Conservation (phyloP, 208 protist species). For the Leishmania aethiopica region DNA sequence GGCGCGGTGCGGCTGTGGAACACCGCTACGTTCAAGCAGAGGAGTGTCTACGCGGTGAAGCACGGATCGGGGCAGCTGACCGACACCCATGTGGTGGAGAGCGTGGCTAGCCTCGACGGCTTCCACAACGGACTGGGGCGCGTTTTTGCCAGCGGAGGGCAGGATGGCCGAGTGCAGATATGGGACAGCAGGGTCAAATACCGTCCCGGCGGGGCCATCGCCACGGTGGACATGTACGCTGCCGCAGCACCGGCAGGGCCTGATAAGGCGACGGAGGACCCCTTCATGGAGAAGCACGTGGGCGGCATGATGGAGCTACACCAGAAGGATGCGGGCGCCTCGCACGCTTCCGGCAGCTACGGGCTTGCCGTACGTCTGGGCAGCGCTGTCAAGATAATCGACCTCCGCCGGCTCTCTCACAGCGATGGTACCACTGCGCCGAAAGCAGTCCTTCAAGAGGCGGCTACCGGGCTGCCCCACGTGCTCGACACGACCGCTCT, state of each 20-base stretch:
- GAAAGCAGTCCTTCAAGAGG: conserved; percentile 5
- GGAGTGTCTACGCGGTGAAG: conserved; percentile 66
- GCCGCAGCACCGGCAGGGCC: not conserved
- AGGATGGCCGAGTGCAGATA: conserved; percentile 73
- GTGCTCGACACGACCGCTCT: conserved; percentile 53
- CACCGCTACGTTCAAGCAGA: conserved; percentile 38
- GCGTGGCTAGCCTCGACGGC: conserved; percentile 36
- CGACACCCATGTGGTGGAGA: conserved; percentile 74
- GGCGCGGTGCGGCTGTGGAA: conserved; percentile 79
- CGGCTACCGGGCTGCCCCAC: conserved; percentile 31
- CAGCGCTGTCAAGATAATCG: conserved; percentile 42
- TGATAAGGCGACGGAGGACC: not conserved
- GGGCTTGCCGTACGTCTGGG: conserved; percentile 58
- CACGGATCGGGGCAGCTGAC: conserved; percentile 75
- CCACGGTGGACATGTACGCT: conserved; percentile 49
- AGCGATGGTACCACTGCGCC: not conserved
- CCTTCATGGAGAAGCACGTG: conserved; percentile 56
- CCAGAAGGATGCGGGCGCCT: not conserved
- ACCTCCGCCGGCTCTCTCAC: conserved; percentile 44
- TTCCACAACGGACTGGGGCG: conserved; percentile 27
- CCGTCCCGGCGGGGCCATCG: conserved; percentile 57
- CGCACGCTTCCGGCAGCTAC: not conserved
- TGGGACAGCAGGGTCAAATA: conserved; percentile 79
- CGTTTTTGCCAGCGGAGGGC: conserved; percentile 69
- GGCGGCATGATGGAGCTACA: conserved; percentile 67